Conservation (phyloP, 352 stramenopile species). For the Globisporangium radiosum region DNA sequence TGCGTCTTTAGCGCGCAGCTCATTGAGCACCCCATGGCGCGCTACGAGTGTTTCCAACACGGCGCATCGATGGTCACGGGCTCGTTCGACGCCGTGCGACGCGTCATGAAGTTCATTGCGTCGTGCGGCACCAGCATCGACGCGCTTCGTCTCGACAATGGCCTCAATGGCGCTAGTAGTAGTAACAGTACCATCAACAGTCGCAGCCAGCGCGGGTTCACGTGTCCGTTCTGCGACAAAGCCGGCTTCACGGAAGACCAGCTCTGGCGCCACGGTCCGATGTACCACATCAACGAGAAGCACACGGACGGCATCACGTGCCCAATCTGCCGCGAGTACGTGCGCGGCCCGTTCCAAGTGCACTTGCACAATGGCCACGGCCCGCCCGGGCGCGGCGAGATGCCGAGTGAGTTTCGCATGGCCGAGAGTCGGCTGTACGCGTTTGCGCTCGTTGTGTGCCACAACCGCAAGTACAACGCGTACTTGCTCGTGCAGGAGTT, state of each 20-base stretch:
- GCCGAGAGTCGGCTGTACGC: conserved; percentile 67
- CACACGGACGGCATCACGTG: conserved; percentile 66
- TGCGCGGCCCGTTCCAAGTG: conserved; percentile 73
- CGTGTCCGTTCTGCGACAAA: conserved; percentile 72
- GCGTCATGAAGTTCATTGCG: conserved; percentile 62
- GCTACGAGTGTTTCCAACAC: conserved; percentile 74
- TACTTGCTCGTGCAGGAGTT: conserved; percentile 86
- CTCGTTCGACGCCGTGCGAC: conserved; percentile 51
- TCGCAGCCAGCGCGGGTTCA: conserved; percentile 24
- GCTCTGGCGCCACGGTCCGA: conserved; percentile 75
- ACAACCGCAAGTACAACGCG: conserved; percentile 77
- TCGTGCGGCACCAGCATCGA: conserved; percentile 26
- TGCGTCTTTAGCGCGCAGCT: conserved; percentile 79
- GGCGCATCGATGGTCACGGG: conserved; percentile 80
- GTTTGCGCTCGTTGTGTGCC: conserved; percentile 80
- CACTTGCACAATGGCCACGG: conserved; percentile 83
- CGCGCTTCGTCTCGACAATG: background rate
- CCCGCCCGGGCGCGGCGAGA: conserved; percentile 65
- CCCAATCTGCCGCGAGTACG: conserved; percentile 63
- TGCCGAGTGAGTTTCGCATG: conserved; percentile 80
- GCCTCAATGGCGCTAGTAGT: too few relatives aligned
- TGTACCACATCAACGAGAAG: conserved; percentile 86
- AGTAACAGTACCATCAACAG: conserved; percentile 14
- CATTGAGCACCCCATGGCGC: conserved; percentile 53
- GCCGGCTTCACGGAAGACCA: conserved; percentile 71